phyloP scores from a whole-genome alignment of 2,329 filamentous ascomycete genomes.

The Daldinia eschscholtzii region DNA sequence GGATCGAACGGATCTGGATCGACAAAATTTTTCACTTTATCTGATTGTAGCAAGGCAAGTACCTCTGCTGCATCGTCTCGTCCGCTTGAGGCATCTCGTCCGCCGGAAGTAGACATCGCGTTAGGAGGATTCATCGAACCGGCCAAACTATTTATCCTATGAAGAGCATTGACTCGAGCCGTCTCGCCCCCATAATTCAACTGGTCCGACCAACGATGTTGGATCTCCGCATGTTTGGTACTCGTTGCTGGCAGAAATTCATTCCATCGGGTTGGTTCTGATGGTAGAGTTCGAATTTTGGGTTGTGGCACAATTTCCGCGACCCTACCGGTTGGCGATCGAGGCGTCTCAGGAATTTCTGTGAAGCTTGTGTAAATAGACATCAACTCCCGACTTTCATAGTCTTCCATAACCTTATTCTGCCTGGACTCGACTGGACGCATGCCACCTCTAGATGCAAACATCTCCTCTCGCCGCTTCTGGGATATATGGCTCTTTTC shows the following conservation, averaged over 20 bases:
- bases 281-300: slow-evolving; percentile 56
- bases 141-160: slow-evolving; percentile 55
- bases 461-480: slow-evolving; percentile 62
- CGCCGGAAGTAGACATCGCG: slow-evolving; percentile 52
- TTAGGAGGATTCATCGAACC: background rate
- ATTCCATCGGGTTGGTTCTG: slow-evolving; percentile 58
- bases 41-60: slow-evolving; percentile 60
- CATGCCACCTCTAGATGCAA: slow-evolving; percentile 66
- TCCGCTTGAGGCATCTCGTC: slow-evolving; percentile 53
- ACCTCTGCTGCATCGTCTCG: slow-evolving; percentile 49
- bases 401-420: slow-evolving; percentile 66
- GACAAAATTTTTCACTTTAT: slow-evolving; percentile 59
- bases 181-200: slow-evolving; percentile 58
- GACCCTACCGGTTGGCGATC: slow-evolving; percentile 62
- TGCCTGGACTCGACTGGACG: slow-evolving; percentile 66
- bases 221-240: slow-evolving; percentile 62
- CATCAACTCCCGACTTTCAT: slow-evolving; percentile 72
- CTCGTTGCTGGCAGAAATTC: slow-evolving; percentile 54
- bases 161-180: slow-evolving; percentile 59
- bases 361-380: slow-evolving; percentile 67
- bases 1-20: slow-evolving; percentile 57
- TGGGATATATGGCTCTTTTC: slow-evolving; percentile 55
- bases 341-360: slow-evolving; percentile 69
- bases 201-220: slow-evolving; percentile 63
- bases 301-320: slow-evolving; percentile 41